Evolutionary conservation across 192 early-diverging fungal species (phyloP).

Genomic region (Cetraspora pellucida): DNA sequence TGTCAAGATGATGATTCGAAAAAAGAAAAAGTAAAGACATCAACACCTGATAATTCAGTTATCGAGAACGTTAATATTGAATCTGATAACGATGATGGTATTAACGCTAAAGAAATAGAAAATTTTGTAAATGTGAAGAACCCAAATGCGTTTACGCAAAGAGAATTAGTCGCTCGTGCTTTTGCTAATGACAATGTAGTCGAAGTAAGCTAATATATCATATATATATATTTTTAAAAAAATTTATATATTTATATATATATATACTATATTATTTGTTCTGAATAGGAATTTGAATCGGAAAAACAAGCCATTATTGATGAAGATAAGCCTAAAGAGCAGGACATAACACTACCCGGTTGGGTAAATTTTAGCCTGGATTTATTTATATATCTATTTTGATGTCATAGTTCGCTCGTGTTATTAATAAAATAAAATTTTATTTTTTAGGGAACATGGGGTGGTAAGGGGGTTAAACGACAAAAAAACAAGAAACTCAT

Average conservation of each 20-base stretch:
- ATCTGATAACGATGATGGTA: conserved; percentile 37
- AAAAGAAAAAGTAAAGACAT: conserved; percentile 30
- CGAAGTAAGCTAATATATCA: conserved; percentile 39
- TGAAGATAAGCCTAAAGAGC: conserved; percentile 76
- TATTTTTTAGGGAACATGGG: conserved; percentile 71
- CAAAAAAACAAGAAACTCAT: conserved; percentile 47
- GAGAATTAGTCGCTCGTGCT: conserved; percentile 87
- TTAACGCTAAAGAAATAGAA: conserved; percentile 36
- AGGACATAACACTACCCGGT: conserved; percentile 87
- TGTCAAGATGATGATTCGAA: neutral
- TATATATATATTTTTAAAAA: neutral
- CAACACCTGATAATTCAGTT: neutral
- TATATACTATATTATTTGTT: neutral
- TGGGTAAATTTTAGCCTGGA: conserved; percentile 57
- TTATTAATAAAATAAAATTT: neutral
- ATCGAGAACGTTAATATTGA: conserved; percentile 5
- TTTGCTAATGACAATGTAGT: conserved; percentile 94
- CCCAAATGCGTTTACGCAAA: conserved; percentile 64
- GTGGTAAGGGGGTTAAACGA: conserved; percentile 58
- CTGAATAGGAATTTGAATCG: conserved; percentile 76
- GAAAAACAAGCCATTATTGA: conserved; percentile 76
- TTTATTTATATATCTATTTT: neutral
- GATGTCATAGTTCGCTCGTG: neutral
- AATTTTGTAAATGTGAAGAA: conserved; percentile 63
- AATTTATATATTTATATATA: neutral